phyloP scores from a whole-genome alignment of 2,329 filamentous ascomycete species.

The Sclerotinia minor region DNA sequence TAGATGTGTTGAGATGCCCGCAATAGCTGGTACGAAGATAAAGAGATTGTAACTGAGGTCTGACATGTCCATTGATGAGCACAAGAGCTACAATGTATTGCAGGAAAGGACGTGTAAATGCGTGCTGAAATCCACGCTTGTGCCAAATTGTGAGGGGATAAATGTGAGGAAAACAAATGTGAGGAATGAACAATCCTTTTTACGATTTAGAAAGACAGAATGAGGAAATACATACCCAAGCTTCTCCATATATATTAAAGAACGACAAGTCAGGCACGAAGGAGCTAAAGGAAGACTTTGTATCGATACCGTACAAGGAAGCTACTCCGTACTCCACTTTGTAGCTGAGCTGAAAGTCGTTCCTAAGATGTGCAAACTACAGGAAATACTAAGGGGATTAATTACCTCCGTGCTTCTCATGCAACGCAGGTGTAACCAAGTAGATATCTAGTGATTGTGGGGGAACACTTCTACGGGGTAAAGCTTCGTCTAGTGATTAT shows the following conservation, averaged over 20 bases:
- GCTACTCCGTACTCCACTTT: not conserved
- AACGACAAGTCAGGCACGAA: not conserved
- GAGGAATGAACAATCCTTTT: not conserved
- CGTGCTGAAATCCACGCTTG: not conserved
- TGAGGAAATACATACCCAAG: not conserved
- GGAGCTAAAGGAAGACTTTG: not conserved
- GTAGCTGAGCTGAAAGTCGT: not conserved
- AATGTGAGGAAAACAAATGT: not conserved
- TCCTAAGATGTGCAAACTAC: not conserved
- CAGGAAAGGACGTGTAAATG: not conserved
- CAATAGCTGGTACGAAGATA: constrained; percentile 18
- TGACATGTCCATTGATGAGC: not conserved
- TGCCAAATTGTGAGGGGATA: not conserved
- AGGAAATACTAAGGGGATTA: not conserved
- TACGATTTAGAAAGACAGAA: not conserved
- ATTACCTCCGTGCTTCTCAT: too few relatives aligned
- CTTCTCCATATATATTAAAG: not conserved
- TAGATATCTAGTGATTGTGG: not conserved
- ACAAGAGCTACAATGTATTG: not conserved
- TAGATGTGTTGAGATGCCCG: constrained; percentile 28
- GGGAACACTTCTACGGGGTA: not conserved
- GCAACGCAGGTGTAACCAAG: not conserved
- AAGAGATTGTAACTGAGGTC: not conserved
- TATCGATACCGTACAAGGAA: not conserved
- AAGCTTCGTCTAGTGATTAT: not conserved